Evolutionary conservation across 306 rosid species (phyloP).

Genomic region (Castanea mollissima): DNA sequence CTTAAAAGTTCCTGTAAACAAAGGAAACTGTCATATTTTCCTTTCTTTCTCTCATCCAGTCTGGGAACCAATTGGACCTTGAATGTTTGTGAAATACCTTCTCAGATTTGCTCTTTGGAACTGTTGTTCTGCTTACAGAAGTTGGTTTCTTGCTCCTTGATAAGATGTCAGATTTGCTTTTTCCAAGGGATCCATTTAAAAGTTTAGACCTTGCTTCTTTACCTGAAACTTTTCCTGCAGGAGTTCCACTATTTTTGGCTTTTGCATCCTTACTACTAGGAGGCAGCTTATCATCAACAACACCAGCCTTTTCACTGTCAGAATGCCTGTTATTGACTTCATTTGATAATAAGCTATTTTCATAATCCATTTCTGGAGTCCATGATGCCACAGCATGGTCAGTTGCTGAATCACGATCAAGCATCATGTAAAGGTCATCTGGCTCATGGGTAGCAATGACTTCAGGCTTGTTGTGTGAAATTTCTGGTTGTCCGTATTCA

Average conservation of each 20-base stretch:
- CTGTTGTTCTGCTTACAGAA: conserved; percentile 53
- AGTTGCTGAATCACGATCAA: conserved; percentile 67
- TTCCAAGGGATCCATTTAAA: conserved; percentile 54
- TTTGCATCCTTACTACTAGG: conserved; percentile 26
- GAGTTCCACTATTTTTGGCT: conserved; percentile 38
- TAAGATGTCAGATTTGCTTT: conserved; percentile 47
- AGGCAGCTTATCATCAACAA: conserved; percentile 29
- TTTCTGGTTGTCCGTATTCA: conserved; percentile 38
- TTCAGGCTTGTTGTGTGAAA: conserved; percentile 44
- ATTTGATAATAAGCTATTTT: conserved; percentile 38
- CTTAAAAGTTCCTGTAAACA: not conserved
- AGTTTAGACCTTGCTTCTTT: conserved; percentile 63
- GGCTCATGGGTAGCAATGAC: conserved; percentile 53
- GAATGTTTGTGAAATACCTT: conserved; percentile 52
- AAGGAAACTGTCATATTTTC: not conserved
- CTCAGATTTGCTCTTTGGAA: conserved; percentile 53
- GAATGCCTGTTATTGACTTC: conserved; percentile 43
- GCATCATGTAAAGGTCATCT: conserved; percentile 91
- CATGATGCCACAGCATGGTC: conserved; percentile 56
- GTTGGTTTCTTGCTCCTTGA: conserved; percentile 58
- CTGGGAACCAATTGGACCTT: conserved; percentile 1
- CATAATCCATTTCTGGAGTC: conserved; percentile 87
- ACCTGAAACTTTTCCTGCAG: conserved; percentile 46
- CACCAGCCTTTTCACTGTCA: conserved; percentile 23
- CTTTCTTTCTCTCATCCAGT: not conserved